Evolutionary conservation across 768 basidiomycete species (phyloP).

Genomic region (Trametopsis cervina): DNA sequence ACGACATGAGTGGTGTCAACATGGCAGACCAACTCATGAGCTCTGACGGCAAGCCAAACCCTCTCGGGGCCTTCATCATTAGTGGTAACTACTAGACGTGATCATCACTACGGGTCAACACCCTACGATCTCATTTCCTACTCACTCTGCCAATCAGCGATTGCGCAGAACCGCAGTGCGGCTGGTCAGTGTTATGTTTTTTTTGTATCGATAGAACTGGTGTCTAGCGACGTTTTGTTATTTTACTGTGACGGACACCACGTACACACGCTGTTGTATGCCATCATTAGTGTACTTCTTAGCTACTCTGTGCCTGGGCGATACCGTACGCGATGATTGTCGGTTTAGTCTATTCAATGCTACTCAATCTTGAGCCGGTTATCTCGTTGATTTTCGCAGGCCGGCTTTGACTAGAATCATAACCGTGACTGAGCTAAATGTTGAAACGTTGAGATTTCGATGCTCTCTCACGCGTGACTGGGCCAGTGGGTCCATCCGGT

Average conservation of each 20-base stretch:
- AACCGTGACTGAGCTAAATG: too few relatives aligned
- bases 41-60: constrained; percentile 37
- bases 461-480: too few relatives aligned
- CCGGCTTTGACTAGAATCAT: neutral
- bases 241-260: neutral
- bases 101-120: neutral
- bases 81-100: constrained; percentile 15
- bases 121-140: constrained; percentile 1
- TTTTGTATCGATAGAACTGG: constrained; percentile 4
- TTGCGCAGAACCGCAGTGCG: constrained; percentile 10
- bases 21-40: constrained; percentile 44
- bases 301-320: neutral
- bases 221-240: constrained; percentile 8
- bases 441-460: too few relatives aligned
- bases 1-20: constrained; percentile 51
- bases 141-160: constrained; percentile 10
- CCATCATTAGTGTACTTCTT: neutral
- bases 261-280: too few relatives aligned
- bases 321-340: neutral
- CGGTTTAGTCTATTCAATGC: neutral
- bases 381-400: neutral
- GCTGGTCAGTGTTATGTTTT: constrained; percentile 11
- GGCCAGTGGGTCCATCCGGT: too few relatives aligned
- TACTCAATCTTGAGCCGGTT: neutral
- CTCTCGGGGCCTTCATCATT: constrained; percentile 47